Conservation (phyloP, 164 flowering plant genomes). For the Santalum album region DNA sequence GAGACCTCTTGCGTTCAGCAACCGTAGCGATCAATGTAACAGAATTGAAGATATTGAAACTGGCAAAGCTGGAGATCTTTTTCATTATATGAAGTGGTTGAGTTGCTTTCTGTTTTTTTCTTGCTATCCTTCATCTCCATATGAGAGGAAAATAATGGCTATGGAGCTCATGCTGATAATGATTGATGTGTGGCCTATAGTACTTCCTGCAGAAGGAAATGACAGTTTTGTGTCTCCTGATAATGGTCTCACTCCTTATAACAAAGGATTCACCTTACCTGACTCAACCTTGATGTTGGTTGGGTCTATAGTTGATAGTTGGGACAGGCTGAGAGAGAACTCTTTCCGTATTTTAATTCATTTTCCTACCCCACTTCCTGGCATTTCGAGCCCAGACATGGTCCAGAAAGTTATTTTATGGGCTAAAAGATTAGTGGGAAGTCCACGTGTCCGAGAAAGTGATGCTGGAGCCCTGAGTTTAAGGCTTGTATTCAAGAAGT, state of each 20-base stretch:
- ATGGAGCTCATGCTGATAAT: conserved; percentile 85
- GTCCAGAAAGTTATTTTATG: conserved; percentile 56
- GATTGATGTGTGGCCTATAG: conserved; percentile 71
- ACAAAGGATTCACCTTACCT: conserved; percentile 52
- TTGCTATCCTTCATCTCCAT: conserved; percentile 99
- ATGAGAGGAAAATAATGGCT: conserved; percentile 93
- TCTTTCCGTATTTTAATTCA: conserved; percentile 74
- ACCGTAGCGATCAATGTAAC: conserved; percentile 13
- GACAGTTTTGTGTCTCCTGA: conserved; percentile 20
- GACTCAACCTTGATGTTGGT: conserved; percentile 72
- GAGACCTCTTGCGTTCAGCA: conserved; percentile 34
- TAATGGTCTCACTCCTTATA: conserved; percentile 49
- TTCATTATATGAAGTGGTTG: conserved; percentile 82
- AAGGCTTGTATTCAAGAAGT: conserved; percentile 80
- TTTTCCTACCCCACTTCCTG: conserved; percentile 94
- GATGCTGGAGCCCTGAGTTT: conserved; percentile 95
- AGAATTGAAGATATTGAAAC: conserved; percentile 17
- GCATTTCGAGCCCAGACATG: conserved; percentile 44
- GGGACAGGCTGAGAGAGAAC: conserved; percentile 89
- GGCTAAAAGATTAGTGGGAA: conserved; percentile 78
- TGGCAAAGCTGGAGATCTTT: conserved; percentile 54
- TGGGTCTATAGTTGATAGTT: conserved; percentile 91
- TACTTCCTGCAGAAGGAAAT: conserved; percentile 24
- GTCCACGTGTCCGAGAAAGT: conserved; percentile 98
- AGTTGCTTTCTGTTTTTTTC: conserved; percentile 83